phyloP scores from a whole-genome alignment of 2,329 filamentous ascomycete species.

The Paecilomyces sp. region DNA sequence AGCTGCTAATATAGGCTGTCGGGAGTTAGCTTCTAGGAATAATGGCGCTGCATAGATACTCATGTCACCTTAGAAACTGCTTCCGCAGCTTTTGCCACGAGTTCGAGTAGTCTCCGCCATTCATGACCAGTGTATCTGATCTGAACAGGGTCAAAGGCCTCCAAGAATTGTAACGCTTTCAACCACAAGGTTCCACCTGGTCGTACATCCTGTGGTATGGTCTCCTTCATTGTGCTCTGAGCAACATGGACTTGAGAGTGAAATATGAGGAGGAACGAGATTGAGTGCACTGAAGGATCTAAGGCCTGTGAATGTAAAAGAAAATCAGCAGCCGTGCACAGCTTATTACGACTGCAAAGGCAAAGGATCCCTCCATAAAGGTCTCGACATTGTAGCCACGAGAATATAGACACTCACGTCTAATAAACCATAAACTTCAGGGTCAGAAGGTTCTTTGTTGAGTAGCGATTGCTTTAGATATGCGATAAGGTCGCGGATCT shows the following conservation, averaged over 20 bases:
- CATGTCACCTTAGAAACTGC: constrained; percentile 24
- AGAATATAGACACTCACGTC: constrained; percentile 19
- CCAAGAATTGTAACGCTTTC: constrained; percentile 44
- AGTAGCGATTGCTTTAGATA: constrained; percentile 29
- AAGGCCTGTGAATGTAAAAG: constrained; percentile 16
- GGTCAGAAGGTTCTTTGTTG: constrained; percentile 19
- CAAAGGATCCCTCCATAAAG: neutral
- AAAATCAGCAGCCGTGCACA: neutral
- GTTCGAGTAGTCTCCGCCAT: constrained; percentile 31
- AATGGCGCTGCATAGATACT: neutral
- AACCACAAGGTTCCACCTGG: constrained; percentile 44
- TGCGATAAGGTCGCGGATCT: constrained; percentile 31
- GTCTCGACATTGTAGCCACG: neutral
- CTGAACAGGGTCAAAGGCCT: constrained; percentile 44
- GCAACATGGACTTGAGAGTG: constrained; percentile 38
- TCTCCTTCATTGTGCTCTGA: constrained; percentile 26
- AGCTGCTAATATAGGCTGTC: constrained; percentile 32
- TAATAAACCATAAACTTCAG: constrained; percentile 23
- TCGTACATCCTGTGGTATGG: constrained; percentile 30
- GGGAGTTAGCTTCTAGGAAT: constrained; percentile 8
- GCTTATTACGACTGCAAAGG: neutral
- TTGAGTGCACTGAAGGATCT: constrained; percentile 51
- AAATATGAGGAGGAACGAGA: constrained; percentile 53
- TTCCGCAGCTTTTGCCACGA: constrained; percentile 24
- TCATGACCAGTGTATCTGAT: constrained; percentile 36